Evolutionary conservation across 1,284 basidiomycete genomes (phyloP), one percentile per base, ranked within the genome.

Genomic region (Rhizoctonia solani): DNA sequence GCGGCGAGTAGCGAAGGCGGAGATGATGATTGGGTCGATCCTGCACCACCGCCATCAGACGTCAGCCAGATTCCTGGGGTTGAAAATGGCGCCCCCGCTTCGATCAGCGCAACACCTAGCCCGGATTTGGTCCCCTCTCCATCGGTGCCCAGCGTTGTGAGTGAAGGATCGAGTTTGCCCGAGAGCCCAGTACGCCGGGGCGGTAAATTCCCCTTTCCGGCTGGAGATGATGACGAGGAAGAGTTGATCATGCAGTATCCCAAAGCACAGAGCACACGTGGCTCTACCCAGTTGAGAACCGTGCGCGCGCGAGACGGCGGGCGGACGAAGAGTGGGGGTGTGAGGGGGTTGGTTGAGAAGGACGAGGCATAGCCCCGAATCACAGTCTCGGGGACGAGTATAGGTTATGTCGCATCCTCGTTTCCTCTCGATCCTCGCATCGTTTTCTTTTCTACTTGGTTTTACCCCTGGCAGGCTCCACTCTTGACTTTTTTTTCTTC

Each of bases 321-420:
- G 42, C 79, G 89, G 72, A 91, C 89, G 69, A 87, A 90, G 78
- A 91, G 89, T 73, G 89, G 89, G 2, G 89, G 89, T 23, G 88
- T 91, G 25, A 52, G 61, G 19, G 70, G 69, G 21, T 44, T 70
- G 9, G 69, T 71, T 16, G 68, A 55, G 25, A 54, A 53, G 30
- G 69, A 69, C 16, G 54, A 59, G 32, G 32, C 11, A 11, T 34
- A 34, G 32, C 32, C 4, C 11, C n/a, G n/a, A n/a, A n/a, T n/a
- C n/a, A n/a, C n/a, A n/a, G 11, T 11, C 32, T 34, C 11, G 32
- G 4, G 32, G 32, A 11, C 11, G 11, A 34, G 11, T 6, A 46
- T 44, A 34, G 32, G 32, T 4, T 11, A 34, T 34, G 4, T 4
- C 32, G 32, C 32, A 34, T 34, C 32, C 4, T 11, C 32, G 32